Evolutionary conservation across 2,329 filamentous ascomycete species (phyloP).

Genomic region (Endothia cerciana): DNA sequence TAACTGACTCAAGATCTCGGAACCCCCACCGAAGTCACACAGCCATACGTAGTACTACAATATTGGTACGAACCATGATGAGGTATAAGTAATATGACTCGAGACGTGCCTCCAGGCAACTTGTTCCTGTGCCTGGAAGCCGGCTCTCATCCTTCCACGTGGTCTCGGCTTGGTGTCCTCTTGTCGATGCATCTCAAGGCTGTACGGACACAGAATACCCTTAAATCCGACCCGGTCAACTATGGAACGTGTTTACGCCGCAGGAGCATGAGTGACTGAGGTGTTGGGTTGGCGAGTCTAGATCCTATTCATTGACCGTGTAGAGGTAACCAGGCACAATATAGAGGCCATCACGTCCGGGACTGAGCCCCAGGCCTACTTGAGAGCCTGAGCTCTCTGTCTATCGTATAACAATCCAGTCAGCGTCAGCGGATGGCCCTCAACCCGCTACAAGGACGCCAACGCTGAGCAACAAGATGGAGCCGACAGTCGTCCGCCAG

Average conservation of each 20-base stretch:
- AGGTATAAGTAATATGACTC: no score
- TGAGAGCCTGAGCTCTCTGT: not conserved
- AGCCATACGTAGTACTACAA: not conserved
- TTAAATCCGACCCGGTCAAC: not conserved
- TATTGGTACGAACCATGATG: no score
- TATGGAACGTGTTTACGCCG: not conserved
- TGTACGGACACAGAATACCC: not conserved
- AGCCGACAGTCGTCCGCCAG: constrained; percentile 26
- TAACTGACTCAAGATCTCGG: not conserved
- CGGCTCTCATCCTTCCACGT: not conserved
- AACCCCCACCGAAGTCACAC: not conserved
- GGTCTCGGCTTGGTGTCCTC: not conserved
- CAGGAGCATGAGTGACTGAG: not conserved
- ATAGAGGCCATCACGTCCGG: not conserved
- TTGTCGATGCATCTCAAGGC: not conserved
- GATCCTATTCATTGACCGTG: not conserved
- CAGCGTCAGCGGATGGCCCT: not conserved
- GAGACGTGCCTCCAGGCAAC: no score
- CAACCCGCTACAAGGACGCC: not conserved
- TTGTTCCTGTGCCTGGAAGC: no score
- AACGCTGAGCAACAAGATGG: constrained; percentile 11
- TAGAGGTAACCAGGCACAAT: not conserved
- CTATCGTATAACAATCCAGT: not conserved
- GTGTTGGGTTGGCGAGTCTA: not conserved
- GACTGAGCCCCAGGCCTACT: not conserved